These are phyloP conservation scores for Lepiota venenata DNA, from an alignment of 768 basidiomycete genomes.

Conservation along the genomic window DNA sequence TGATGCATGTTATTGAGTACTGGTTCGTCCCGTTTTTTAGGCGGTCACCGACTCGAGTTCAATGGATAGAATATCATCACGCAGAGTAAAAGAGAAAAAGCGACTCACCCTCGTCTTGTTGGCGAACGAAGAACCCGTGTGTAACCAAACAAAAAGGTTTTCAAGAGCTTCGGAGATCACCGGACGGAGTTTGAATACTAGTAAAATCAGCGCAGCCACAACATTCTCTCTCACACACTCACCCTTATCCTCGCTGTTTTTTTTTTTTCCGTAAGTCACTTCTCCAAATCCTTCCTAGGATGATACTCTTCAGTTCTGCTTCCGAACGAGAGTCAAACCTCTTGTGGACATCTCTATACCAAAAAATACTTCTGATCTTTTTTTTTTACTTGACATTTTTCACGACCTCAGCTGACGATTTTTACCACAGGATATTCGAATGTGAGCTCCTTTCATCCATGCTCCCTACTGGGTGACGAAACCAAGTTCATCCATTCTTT, in stretches of 20 bases:
- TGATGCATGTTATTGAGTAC: constrained; percentile 75
- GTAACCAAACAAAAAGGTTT: too few species aligned
- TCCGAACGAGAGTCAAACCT: constrained; percentile 74
- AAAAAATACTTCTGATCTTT: constrained; percentile 54
- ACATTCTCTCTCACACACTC: too few species aligned
- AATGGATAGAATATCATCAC: constrained; percentile 60
- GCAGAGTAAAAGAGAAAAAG: constrained; percentile 16
- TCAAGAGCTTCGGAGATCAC: neutral
- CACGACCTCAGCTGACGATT: constrained; percentile 19
- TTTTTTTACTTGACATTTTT: constrained; percentile 12
- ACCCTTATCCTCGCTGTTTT: constrained; percentile 1
- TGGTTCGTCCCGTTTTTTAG: constrained; percentile 52
- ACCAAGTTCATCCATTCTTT: constrained; percentile 85
- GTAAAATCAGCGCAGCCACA: neutral
- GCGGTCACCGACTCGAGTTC: constrained; percentile 73
- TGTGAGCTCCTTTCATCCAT: constrained; percentile 17
- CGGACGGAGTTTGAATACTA: neutral
- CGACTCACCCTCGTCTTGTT: constrained; percentile 28
- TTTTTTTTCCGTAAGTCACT: constrained; percentile 22
- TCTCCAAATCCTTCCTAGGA: constrained; percentile 27
- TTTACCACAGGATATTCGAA: constrained; percentile 8
- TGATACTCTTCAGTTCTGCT: constrained; percentile 76
- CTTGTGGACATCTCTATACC: constrained; percentile 68
- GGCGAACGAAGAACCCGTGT: neutral
- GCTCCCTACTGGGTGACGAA: constrained; percentile 50